Evolutionary conservation across 83 land plant species (phyloP), one percentile per base, ranked within the genome.

Genomic region (Thuja plicata): DNA sequence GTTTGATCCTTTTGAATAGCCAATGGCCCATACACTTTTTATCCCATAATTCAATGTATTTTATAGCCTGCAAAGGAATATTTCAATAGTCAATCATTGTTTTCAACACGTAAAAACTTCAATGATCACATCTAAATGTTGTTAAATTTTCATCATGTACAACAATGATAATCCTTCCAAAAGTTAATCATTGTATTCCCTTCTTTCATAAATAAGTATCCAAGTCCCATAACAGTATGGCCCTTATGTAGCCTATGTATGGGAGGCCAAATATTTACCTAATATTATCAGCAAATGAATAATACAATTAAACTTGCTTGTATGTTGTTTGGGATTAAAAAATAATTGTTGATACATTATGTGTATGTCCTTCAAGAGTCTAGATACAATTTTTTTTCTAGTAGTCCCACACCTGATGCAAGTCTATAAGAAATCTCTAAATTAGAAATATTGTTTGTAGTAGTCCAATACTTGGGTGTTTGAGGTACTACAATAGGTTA

Each of bases 311-410:
- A 84, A 66, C 60, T 52, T 48, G 92, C 99, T 98, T 96, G 81
- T 97, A 97, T 27, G 99, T 97, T 46, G 99, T 97, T 98, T 99
- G 32, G 99, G 99, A 89, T 98, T 99, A 83, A 98, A 98, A 86
- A 96, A 96, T n/a, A 1, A 97, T 99, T 70, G 99, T 97, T 86
- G 99, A 96, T 32, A 98, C 98, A 92, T 98, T 98, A 90, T 98
- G 99, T 80, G 99, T 98, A 48, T 98, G 99, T 27, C 99, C 99
- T 90, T 98, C 99, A 55, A 98, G 93, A 11, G 99, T 98, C 90
- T 98, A 99, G 50, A 98, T 98, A 88, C 99, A 98, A 90, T 95
- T 96, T 90, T 96, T 98, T 71, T 99, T 98, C 91, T 98, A 99
- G 88, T 98, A 97, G 81, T 97, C 99, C 99, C 99, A 97, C 10